Evolutionary conservation across 2,329 filamentous ascomycete genomes (phyloP).

Genomic region (Ilyonectria sp.): DNA sequence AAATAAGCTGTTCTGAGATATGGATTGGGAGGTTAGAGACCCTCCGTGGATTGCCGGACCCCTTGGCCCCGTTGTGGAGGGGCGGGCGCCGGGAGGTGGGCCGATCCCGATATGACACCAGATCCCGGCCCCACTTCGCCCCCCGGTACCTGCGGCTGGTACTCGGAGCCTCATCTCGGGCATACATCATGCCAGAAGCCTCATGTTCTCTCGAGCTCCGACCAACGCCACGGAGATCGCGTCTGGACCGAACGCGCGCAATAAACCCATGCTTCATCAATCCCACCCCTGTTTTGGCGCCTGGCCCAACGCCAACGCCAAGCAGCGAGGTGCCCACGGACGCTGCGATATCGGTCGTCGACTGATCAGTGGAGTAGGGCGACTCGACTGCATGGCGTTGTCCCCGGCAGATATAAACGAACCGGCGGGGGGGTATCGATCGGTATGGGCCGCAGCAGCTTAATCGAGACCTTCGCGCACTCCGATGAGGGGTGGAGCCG

Average conservation of each 20-base stretch:
- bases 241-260: conserved; percentile 1
- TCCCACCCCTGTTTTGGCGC: not conserved
- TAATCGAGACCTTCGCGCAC: conserved; percentile 22
- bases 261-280: not conserved
- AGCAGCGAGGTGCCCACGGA: not conserved
- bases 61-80: conserved; percentile 7
- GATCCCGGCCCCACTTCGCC: conserved; percentile 20
- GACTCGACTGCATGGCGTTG: conserved; percentile 27
- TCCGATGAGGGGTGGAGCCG: conserved; percentile 13
- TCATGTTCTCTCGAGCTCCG: not conserved
- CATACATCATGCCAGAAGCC: conserved; percentile 4
- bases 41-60: conserved; percentile 9
- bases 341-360: conserved; percentile 10
- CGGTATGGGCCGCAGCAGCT: conserved; percentile 21
- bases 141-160: conserved; percentile 23
- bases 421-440: conserved; percentile 28
- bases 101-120: conserved; percentile 19
- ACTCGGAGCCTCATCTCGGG: conserved; percentile 18
- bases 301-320: not conserved
- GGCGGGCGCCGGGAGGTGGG: conserved; percentile 21
- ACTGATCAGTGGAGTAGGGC: conserved; percentile 12
- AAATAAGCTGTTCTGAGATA: conserved; percentile 1
- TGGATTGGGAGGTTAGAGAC: not conserved
- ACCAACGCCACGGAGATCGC: conserved; percentile 10
- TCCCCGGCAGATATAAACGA: conserved; percentile 28